Percentiles rank a stretch among this genome's conserved stretches.
These are phyloP conservation scores for Scutellaria barbata DNA, from an alignment of 257 asterid genomes.

Conservation along the genomic window DNA sequence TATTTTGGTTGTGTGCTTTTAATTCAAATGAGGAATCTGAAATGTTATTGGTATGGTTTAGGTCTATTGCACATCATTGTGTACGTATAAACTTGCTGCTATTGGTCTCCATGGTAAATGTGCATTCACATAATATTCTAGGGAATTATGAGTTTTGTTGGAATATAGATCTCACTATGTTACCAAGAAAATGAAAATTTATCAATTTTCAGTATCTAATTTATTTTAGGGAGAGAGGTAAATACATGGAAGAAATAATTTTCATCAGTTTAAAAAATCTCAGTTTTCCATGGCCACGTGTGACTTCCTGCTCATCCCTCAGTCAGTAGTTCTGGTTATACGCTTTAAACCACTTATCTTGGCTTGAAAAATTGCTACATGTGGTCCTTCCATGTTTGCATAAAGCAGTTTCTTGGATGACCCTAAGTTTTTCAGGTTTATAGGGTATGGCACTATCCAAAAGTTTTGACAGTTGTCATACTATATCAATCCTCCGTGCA, in stretches of 20 bases:
- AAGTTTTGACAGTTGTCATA: constrained; percentile 5
- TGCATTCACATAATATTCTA: not conserved
- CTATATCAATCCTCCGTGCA: constrained; percentile 4
- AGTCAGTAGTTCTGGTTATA: not conserved
- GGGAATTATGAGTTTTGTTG: not conserved
- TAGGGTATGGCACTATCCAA: not conserved
- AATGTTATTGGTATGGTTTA: constrained; percentile 11
- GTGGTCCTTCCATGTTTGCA: constrained; percentile 14
- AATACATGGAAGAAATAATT: no score
- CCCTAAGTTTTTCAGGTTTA: not conserved
- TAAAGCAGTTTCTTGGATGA: not conserved
- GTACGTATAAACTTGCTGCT: not conserved
- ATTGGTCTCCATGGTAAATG: not conserved
- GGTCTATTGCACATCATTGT: not conserved
- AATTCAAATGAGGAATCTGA: not conserved
- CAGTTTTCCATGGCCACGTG: no score
- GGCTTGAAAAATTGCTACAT: not conserved
- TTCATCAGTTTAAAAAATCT: not conserved
- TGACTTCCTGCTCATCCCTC: not conserved
- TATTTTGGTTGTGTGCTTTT: not conserved
- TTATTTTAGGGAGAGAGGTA: not conserved
- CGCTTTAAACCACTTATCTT: not conserved
- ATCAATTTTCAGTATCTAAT: not conserved
- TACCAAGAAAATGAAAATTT: not conserved
- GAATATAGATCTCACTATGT: not conserved